Base-by-base conservation (phyloP, 495 filamentous ascomycete species). In the Hypoxylon rickii region DNA sequence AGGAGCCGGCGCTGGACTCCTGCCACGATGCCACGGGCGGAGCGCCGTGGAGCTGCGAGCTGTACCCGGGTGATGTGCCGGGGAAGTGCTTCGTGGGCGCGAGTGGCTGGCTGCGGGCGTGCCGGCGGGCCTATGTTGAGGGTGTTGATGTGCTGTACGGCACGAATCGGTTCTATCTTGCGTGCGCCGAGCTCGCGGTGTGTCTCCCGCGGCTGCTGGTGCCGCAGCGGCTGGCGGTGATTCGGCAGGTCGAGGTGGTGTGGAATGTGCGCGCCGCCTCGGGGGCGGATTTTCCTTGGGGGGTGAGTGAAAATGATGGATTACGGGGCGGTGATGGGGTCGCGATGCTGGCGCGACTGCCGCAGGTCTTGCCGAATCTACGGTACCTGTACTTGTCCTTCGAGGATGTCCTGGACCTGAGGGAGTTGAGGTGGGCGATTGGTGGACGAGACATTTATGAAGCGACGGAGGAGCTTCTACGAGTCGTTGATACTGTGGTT, bases 141-240 rank as follows among this genome's bases (percentile, higher is more conserved):
- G 58, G 63, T 1, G 48, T 56, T 12, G 29, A 56, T 39, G 51
- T 63, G 17, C 19, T 66, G n/a, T 66, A 66, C 24, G 18, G 44
- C 7, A 56, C 54, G 13, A 66, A 66, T 38, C 51, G 20, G 0
- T 48, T 66, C 43, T 55, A 60, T 32, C 41, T 63, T 7, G 85
- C 24, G 24, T 29, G 10, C 10, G 24, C 24, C 24, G 24, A 29
- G 10, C 24, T 29, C 24, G 24, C 24, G 4, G 5, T 29, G 4
- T 10, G 24, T 10, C 24, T 29, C 10, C 24, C 24, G 24, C 24
- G 24, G 24, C 24, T 29, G 4, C 24, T 29, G 24, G 5, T 10
- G 24, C 24, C 24, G 24, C 5, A 29, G 24, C 24, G 10, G 4
- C 5, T 29, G 10, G 24, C 24, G 24, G 24, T 10, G 4, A 29